Conservation (phyloP, 2,329 filamentous ascomycete genomes). For the Beauveria asiatica region DNA sequence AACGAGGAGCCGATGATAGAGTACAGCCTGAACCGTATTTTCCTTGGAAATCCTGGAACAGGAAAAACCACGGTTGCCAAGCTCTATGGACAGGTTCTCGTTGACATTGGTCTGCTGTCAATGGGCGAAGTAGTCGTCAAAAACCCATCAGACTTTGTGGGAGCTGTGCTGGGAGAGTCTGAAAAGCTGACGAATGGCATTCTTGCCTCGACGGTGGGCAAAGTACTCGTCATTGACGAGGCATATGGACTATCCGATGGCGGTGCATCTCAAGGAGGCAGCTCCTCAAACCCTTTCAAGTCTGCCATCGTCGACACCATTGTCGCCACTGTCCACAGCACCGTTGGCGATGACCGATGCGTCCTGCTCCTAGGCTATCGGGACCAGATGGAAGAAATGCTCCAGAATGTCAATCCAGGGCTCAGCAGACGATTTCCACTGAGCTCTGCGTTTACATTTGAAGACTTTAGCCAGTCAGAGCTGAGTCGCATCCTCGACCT, state of each 20-base stretch:
- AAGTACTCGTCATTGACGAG: slow-evolving; percentile 74
- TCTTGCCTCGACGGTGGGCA: slow-evolving; percentile 55
- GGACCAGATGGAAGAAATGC: slow-evolving; percentile 62
- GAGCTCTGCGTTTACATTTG: slow-evolving; percentile 55
- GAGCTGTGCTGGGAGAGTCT: slow-evolving; percentile 52
- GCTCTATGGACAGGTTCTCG: slow-evolving; percentile 60
- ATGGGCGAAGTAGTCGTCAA: slow-evolving; percentile 66
- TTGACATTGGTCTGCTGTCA: slow-evolving; percentile 56
- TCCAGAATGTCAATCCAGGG: slow-evolving; percentile 65
- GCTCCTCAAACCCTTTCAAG: slow-evolving; percentile 37
- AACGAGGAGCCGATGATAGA: slow-evolving; percentile 49
- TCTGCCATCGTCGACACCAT: slow-evolving; percentile 64
- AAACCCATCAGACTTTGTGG: slow-evolving; percentile 67
- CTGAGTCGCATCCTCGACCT: slow-evolving; percentile 50
- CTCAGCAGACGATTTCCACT: slow-evolving; percentile 58
- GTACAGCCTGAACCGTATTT: slow-evolving; percentile 59
- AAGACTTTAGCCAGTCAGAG: slow-evolving; percentile 55
- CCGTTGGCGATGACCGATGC: slow-evolving; percentile 62
- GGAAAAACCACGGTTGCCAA: slow-evolving; percentile 71
- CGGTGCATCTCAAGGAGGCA: slow-evolving; percentile 15
- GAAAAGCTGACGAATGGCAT: slow-evolving; percentile 67
- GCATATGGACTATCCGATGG: slow-evolving; percentile 57
- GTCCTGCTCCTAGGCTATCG: slow-evolving; percentile 64
- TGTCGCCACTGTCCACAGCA: slow-evolving; percentile 63
- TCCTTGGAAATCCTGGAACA: slow-evolving; percentile 64